These are phyloP conservation scores for Gastrodia elata DNA, from an alignment of 106 monocot species.

Conservation along the genomic window DNA sequence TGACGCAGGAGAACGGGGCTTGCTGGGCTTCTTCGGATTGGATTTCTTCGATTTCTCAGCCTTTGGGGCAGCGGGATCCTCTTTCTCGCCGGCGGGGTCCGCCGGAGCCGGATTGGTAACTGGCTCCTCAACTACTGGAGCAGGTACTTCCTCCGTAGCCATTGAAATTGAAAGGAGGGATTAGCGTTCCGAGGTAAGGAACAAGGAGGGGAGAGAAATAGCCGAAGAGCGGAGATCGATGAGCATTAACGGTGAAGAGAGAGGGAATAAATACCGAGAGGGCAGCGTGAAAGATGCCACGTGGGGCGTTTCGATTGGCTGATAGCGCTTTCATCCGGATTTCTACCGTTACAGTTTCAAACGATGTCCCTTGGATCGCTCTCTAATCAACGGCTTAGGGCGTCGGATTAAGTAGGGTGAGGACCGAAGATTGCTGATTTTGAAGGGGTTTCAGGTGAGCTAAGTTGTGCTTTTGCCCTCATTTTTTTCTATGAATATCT, in stretches of 20 bases:
- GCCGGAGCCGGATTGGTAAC: constrained; percentile 10
- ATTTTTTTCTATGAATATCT: constrained; percentile 19
- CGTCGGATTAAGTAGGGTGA: background rate
- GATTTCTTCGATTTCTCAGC: constrained; percentile 12
- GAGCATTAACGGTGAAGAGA: background rate
- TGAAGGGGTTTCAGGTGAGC: background rate
- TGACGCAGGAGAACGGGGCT: constrained; percentile 23
- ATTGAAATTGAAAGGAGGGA: constrained; percentile 3
- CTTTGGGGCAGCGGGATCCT: constrained; percentile 11
- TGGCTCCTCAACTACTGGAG: constrained; percentile 8
- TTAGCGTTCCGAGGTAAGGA: background rate
- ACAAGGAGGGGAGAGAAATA: background rate
- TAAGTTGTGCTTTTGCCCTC: constrained; percentile 33
- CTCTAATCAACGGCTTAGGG: constrained; percentile 20
- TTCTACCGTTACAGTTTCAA: constrained; percentile 3
- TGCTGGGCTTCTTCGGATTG: constrained; percentile 34
- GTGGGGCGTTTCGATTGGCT: constrained; percentile 23
- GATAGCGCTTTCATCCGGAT: constrained; percentile 17
- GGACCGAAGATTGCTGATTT: constrained; percentile 1
- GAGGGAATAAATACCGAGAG: constrained; percentile 19
- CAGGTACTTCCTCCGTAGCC: constrained; percentile 15
- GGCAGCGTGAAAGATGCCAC: background rate
- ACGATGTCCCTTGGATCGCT: constrained; percentile 34
- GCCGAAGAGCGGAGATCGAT: background rate
- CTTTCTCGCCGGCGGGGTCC: background rate